These are phyloP conservation scores for Lojkania enalia DNA, from an alignment of 2,329 filamentous ascomycete genomes.

Conservation along the genomic window DNA sequence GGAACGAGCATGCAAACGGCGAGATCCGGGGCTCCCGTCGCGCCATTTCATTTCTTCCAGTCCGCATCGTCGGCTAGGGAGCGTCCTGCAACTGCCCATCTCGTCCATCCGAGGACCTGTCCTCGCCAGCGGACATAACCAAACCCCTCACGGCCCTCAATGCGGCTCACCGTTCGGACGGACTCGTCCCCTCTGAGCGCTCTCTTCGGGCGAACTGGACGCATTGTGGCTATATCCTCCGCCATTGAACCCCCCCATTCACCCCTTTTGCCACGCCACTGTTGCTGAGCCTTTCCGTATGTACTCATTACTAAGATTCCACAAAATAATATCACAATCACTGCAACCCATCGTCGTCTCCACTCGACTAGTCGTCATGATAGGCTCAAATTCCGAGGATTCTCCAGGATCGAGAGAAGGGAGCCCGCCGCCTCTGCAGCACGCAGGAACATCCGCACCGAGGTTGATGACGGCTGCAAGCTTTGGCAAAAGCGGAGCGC, in stretches of 20 bases:
- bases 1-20: neutral
- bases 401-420: neutral
- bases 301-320: neutral
- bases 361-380: too few relatives aligned
- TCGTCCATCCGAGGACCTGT: too few relatives aligned
- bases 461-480: conserved; percentile 11
- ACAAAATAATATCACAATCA: neutral
- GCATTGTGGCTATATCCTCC: neutral
- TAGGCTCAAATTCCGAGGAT: too few relatives aligned
- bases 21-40: neutral
- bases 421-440: too few relatives aligned
- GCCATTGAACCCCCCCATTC: neutral
- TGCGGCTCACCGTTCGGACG: neutral
- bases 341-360: neutral
- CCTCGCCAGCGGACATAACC: too few relatives aligned
- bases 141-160: too few relatives aligned
- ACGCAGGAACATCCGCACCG: conserved; percentile 15
- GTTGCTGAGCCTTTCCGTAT: neutral
- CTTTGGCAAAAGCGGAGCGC: conserved; percentile 15
- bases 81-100: too few relatives aligned
- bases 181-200: neutral
- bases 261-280: neutral
- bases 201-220: neutral
- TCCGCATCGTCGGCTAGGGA: neutral
- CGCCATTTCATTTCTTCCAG: neutral